These are phyloP conservation scores for Protostelium mycophagum DNA, from an alignment of 78 protist species.

Conservation along the genomic window DNA sequence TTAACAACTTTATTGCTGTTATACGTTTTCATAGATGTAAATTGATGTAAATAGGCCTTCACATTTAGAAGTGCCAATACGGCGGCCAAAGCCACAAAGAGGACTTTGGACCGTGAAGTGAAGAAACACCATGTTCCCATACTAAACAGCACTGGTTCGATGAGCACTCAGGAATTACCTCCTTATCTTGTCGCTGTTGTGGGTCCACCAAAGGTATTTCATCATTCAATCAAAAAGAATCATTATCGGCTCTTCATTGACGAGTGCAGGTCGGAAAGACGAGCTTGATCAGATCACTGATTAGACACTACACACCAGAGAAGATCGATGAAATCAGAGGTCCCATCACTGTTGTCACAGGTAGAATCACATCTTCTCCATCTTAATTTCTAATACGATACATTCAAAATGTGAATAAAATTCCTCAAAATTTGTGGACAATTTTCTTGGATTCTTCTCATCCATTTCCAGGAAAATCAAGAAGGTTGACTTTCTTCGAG, in stretches of 20 bases:
- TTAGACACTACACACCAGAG: constrained; percentile 90
- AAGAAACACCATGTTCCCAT: constrained; percentile 72
- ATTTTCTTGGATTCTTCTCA: background rate
- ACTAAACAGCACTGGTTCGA: constrained; percentile 58
- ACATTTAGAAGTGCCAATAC: constrained; percentile 28
- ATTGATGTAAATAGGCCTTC: constrained; percentile 31
- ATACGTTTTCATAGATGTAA: background rate
- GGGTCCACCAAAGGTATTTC: constrained; percentile 84
- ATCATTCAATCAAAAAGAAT: background rate
- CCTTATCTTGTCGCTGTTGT: constrained; percentile 90
- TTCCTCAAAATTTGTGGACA: background rate
- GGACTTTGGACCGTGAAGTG: constrained; percentile 56
- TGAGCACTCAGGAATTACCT: constrained; percentile 72
- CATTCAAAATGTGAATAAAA: background rate
- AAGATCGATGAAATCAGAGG: constrained; percentile 81
- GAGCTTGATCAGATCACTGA: constrained; percentile 92
- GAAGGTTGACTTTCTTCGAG: constrained; percentile 96
- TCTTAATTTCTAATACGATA: background rate
- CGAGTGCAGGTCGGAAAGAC: constrained; percentile 85
- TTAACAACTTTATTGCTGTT: background rate
- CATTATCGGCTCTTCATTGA: background rate
- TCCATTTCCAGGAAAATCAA: constrained; percentile 60
- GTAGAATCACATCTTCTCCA: background rate
- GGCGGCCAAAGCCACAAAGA: constrained; percentile 9
- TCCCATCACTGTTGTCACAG: constrained; percentile 88